Evolutionary conservation across 768 basidiomycete species (phyloP).

Genomic region (Calocybe indica): DNA sequence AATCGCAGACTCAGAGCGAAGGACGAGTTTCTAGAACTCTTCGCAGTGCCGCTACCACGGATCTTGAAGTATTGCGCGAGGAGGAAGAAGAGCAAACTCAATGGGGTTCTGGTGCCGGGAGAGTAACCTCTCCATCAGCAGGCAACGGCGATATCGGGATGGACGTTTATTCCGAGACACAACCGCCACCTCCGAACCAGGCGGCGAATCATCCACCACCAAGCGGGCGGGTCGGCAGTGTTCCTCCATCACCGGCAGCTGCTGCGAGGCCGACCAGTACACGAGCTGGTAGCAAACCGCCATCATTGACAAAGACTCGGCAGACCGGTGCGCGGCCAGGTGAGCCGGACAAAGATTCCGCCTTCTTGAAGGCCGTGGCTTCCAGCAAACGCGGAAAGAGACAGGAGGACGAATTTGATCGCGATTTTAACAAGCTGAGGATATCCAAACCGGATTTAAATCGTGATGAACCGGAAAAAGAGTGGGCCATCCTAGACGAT

Average conservation of each 20-base stretch:
- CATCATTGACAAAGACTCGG: conserved; percentile 14
- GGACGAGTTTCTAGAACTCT: conserved; percentile 12
- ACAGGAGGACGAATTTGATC: conserved; percentile 64
- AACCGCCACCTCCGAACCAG: conserved; percentile 6
- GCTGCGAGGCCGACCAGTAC: conserved; percentile 2
- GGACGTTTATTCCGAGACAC: conserved; percentile 32
- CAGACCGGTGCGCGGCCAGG: conserved; percentile 31
- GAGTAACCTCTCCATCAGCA: conserved; percentile 6
- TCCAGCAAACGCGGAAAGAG: conserved; percentile 67
- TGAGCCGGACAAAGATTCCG: conserved; percentile 59
- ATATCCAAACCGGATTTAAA: conserved; percentile 60
- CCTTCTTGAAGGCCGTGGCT: conserved; percentile 68
- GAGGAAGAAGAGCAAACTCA: conserved; percentile 55
- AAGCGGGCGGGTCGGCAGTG: conserved; percentile 19
- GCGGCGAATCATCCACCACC: conserved; percentile 10
- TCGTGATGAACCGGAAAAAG: conserved; percentile 39
- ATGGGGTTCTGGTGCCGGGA: conserved; percentile 1
- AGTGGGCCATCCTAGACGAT: conserved; percentile 58
- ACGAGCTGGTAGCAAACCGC: conserved; percentile 16
- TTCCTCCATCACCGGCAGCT: neutral
- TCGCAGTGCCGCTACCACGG: conserved; percentile 2
- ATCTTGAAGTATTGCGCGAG: conserved; percentile 29
- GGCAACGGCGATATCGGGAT: conserved; percentile 26
- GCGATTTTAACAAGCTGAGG: conserved; percentile 73
- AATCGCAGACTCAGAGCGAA: conserved; percentile 28